phyloP scores from a whole-genome alignment of 305 asterid species.

The Ilex paraguariensis region DNA sequence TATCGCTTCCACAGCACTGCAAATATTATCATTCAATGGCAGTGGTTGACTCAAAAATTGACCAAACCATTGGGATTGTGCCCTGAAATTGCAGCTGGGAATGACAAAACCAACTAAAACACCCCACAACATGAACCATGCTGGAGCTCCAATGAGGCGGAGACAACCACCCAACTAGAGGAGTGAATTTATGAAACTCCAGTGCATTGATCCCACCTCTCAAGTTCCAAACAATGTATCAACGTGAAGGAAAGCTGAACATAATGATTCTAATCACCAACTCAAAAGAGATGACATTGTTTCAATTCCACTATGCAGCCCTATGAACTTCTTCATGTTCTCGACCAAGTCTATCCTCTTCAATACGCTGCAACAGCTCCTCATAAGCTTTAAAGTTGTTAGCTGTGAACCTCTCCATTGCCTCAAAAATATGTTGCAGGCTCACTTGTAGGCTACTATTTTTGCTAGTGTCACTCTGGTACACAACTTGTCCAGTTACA shows the following conservation, averaged over 20 bases:
- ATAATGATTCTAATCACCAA: neutral
- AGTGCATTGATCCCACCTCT: neutral
- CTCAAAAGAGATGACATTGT: too few relatives aligned
- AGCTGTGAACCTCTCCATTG: conserved; percentile 72
- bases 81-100: too few relatives aligned
- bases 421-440: conserved; percentile 71
- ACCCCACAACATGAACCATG: too few relatives aligned
- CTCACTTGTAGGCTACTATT: conserved; percentile 64
- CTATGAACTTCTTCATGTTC: conserved; percentile 36
- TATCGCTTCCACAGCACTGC: too few relatives aligned
- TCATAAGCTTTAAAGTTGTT: conserved; percentile 62
- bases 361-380: conserved; percentile 71
- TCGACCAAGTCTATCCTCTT: conserved; percentile 58
- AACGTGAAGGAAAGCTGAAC: neutral
- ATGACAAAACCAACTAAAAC: too few relatives aligned
- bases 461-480: conserved; percentile 76
- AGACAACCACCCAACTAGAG: neutral
- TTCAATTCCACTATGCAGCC: neutral
- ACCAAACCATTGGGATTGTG: too few relatives aligned
- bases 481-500: conserved; percentile 55
- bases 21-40: too few relatives aligned
- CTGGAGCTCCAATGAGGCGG: neutral
- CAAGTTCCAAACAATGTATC: neutral
- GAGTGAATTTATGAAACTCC: neutral
- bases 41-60: too few relatives aligned